phyloP scores from a whole-genome alignment of 2,329 filamentous ascomycete genomes.

The Ambrosiella cleistominuta region DNA sequence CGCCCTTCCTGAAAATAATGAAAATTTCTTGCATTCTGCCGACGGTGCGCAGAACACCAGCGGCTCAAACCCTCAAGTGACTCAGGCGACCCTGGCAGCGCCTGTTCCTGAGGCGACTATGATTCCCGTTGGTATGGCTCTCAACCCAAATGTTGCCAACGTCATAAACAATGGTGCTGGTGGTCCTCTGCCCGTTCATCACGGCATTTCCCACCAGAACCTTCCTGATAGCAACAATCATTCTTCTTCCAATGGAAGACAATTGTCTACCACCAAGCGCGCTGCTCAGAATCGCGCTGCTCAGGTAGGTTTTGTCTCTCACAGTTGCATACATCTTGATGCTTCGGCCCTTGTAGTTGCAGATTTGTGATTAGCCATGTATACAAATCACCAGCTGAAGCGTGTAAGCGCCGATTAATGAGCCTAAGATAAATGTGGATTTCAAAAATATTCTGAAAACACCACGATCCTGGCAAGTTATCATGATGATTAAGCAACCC shows the following conservation, averaged over 20 bases:
- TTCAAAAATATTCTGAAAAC: background rate
- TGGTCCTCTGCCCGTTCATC: background rate
- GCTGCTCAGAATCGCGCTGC: conserved; percentile 93
- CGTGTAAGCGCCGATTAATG: too few relatives aligned
- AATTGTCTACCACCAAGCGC: conserved; percentile 87
- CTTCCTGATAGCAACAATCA: conserved; percentile 48
- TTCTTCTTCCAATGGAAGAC: conserved; percentile 42
- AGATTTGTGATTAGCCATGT: background rate
- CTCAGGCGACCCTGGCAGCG: conserved; percentile 1
- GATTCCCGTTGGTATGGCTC: conserved; percentile 20
- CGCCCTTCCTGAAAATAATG: background rate
- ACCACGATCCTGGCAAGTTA: background rate
- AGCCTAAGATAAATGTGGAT: too few relatives aligned
- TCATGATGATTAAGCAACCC: conserved; percentile 4
- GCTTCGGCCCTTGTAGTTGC: background rate
- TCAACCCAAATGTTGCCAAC: background rate
- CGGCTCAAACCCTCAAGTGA: background rate
- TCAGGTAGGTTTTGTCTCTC: conserved; percentile 50
- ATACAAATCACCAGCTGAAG: background rate
- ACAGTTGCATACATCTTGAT: background rate
- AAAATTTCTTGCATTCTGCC: background rate
- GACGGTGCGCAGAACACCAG: background rate
- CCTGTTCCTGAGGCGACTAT: conserved; percentile 18
- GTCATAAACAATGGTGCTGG: background rate
- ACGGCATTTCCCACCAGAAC: background rate